phyloP scores from a whole-genome alignment of 2,329 filamentous ascomycete species.

The Sporothrix inflata region DNA sequence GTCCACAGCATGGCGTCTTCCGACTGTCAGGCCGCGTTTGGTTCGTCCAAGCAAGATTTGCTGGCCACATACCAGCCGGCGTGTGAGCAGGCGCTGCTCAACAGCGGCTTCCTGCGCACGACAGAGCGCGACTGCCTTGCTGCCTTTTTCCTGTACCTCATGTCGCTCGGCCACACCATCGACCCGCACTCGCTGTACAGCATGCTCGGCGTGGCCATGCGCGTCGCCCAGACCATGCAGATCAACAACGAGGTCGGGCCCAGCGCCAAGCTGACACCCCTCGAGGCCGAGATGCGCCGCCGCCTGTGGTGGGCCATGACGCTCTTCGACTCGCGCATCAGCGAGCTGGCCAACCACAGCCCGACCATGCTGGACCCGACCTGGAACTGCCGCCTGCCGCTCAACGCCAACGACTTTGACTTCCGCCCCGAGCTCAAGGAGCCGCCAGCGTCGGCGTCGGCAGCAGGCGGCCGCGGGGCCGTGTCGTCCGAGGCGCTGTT shows the following conservation, averaged over 20 bases:
- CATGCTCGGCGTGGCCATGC: conserved; percentile 57
- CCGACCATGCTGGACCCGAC: conserved; percentile 39
- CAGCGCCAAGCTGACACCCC: conserved; percentile 41
- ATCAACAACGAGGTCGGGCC: conserved; percentile 53
- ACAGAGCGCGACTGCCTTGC: conserved; percentile 58
- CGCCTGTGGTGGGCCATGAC: conserved; percentile 65
- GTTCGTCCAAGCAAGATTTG: conserved; percentile 46
- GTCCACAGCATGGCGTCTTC: conserved; percentile 48
- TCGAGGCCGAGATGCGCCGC: conserved; percentile 63
- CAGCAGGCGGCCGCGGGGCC: not conserved
- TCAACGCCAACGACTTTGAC: conserved; percentile 53
- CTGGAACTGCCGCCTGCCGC: conserved; percentile 49
- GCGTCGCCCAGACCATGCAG: conserved; percentile 58
- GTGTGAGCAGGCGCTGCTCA: conserved; percentile 57
- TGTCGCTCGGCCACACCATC: conserved; percentile 49
- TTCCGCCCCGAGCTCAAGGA: conserved; percentile 44
- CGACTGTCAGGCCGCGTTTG: conserved; percentile 50
- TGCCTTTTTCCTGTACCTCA: conserved; percentile 59
- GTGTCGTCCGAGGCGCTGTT: conserved; percentile 49
- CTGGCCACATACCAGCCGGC: conserved; percentile 51
- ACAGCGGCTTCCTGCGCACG: conserved; percentile 54
- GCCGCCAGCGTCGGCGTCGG: not conserved
- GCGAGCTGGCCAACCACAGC: conserved; percentile 52
- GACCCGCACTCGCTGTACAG: conserved; percentile 57
- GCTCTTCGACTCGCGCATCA: conserved; percentile 59